Evolutionary conservation across 352 stramenopile genomes (phyloP), one percentile per base, ranked within the genome.

Genomic region (Phytophthora citrophthora): DNA sequence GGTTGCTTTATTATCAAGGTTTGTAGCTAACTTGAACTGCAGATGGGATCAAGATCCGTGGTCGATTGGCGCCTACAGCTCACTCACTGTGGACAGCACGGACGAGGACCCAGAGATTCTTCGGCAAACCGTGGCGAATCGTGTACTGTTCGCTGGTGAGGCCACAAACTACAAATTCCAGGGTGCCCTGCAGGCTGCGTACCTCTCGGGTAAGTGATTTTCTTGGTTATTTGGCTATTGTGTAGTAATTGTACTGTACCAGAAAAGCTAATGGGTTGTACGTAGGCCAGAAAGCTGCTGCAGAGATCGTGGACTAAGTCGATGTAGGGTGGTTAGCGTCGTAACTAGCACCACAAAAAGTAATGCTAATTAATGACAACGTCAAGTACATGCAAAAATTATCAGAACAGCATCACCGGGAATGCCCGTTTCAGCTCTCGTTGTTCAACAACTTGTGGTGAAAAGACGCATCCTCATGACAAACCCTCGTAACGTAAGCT

Each of bases 131-230:
- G 61, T 90, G 1, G 68, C 45, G 1, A 72, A 61, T 8, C 73
- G 73, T 15, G 61, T 93, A 48, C 58, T 86, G 31, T 93, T 93
- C 34, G 81, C 81, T 1, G 85, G 85, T 10, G 85, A 93, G 43
- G 83, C 81, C 12, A 93, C 82, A 8, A 77, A 78, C 41, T 82
- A 89, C 64, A 76, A 83, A 47, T 89, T 90, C 54, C 85, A 90
- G 48, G 79, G 79, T 3, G 82, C 81, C 3, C 65, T 90, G 12
- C 81, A 89, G 40, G 83, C 81, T 5, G 85, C 85, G 18, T 88
- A 89, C 41, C 54, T 91, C 13, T 89, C 83, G 1, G 80, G 79
- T 61, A 26, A 16, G 46, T 36, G 7, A 11, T 24, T 36, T 32
- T 23, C 7, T 16, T 18, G 29, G 32, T 38, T 26, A 5, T 36